Evolutionary conservation across 2,329 filamentous ascomycete species (phyloP), one percentile per base, ranked within the genome.

Genomic region (Didymosphaeria variabile): DNA sequence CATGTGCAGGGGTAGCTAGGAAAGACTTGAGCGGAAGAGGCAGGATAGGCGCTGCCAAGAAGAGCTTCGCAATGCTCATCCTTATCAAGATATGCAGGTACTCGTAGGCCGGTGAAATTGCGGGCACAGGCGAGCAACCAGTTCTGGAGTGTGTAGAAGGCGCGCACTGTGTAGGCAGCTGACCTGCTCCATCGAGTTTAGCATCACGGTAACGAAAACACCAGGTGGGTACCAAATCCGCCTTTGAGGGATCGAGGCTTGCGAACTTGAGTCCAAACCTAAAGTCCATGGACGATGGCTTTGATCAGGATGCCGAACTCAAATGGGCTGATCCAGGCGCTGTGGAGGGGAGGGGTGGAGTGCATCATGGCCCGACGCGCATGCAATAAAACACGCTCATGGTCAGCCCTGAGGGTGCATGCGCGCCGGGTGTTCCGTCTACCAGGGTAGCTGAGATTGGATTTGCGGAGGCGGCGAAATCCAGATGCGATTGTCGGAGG

Each of bases 71-170:
- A 47, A 21, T 44, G 46, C 26, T 10, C 36, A 23, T 57, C 46
- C 26, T 51, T 57, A 57, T 51, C 47, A 44, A 29, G 15, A 45
- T 42, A 57, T 57, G 55, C 46, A 57, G 55, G 46, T 57, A 51
- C 46, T 44, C 38, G 19, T 36, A 45, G n/a, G 31, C 53, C 42
- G 32, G 9, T 29, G 42, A 46, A 46, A 55, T 55, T 46, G 32
- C 29, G 53, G 42, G 31, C 17, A 9, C 21, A 36, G 53, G 31
- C 42, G n/a, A 55, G 19, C 34, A 38, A 29, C 40, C 53, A 55
- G 29, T 46, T 19, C 29, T 46, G 31, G 8, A 29, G 13, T 36
- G 42, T 8, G 31, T 32, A 45, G 23, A 19, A 26, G 38, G 52
- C 38, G 31, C 29, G 19, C 38, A 45, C 19, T 17, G 45, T 46